phyloP scores from a whole-genome alignment of 2,329 filamentous ascomycete genomes.

The Amesomyces nigricolor region DNA sequence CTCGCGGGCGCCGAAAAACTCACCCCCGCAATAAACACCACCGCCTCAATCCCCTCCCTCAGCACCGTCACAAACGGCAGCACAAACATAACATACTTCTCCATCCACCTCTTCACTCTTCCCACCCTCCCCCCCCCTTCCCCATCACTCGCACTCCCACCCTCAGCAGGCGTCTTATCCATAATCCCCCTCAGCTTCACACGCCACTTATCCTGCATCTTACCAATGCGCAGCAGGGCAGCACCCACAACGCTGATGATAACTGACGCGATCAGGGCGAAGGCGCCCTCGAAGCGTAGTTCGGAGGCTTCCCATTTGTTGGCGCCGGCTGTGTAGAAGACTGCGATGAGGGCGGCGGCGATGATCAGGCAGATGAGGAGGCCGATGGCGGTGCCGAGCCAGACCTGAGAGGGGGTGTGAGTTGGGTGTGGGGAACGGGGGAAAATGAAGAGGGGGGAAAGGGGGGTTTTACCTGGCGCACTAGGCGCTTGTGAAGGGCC shows the following conservation, averaged over 20 bases:
- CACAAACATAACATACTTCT: conserved; percentile 82
- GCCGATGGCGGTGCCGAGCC: conserved; percentile 57
- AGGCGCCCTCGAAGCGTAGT: conserved; percentile 75
- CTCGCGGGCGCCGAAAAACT: conserved; percentile 68
- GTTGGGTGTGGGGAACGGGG: background rate
- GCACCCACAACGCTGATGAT: conserved; percentile 80
- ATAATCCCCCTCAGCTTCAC: background rate
- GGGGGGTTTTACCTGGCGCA: conserved; percentile 49
- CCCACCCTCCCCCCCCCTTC: conserved; percentile 34
- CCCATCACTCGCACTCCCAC: conserved; percentile 50
- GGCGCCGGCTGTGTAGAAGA: conserved; percentile 62
- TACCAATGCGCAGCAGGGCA: conserved; percentile 72
- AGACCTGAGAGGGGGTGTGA: conserved; percentile 32
- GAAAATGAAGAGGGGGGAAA: background rate
- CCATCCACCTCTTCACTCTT: conserved; percentile 55
- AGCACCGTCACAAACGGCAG: conserved; percentile 85
- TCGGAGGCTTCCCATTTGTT: conserved; percentile 64
- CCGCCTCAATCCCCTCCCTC: conserved; percentile 77
- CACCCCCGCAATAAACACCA: conserved; percentile 82
- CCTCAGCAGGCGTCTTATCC: conserved; percentile 63
- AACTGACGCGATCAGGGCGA: conserved; percentile 66
- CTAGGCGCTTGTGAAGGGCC: conserved; percentile 59
- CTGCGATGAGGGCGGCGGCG: conserved; percentile 60
- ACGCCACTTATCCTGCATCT: conserved; percentile 79
- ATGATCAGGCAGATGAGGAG: conserved; percentile 57